phyloP scores from a whole-genome alignment of 768 basidiomycete genomes.

The Tulasnella sp. region DNA sequence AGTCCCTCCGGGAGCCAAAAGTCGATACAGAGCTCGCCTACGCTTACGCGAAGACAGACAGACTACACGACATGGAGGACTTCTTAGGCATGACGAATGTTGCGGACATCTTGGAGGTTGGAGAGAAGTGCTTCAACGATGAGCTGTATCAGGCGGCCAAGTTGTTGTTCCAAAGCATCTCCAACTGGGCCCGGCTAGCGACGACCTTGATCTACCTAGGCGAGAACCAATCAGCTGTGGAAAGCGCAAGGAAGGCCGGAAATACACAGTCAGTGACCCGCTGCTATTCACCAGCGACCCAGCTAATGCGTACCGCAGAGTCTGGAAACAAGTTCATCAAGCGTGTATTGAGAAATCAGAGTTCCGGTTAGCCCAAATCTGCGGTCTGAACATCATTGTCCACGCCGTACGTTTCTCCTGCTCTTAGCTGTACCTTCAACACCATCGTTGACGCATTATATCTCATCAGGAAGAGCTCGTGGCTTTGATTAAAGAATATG shows the following conservation, averaged over 20 bases:
- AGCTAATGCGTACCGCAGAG: slow-evolving; percentile 36
- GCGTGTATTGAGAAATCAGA: slow-evolving; percentile 97
- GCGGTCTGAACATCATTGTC: slow-evolving; percentile 95
- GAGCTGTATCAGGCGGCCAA: slow-evolving; percentile 96
- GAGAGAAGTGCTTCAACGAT: slow-evolving; percentile 99
- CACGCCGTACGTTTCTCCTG: slow-evolving; percentile 46
- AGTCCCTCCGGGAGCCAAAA: slow-evolving; percentile 89
- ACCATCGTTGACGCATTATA: neutral
- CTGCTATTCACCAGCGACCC: slow-evolving; percentile 11
- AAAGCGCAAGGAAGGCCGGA: slow-evolving; percentile 97
- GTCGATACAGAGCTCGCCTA: slow-evolving; percentile 98
- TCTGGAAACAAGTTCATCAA: slow-evolving; percentile 99
- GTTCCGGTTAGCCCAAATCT: slow-evolving; percentile 96
- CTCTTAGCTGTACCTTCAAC: slow-evolving; percentile 16
- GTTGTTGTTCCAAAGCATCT: slow-evolving; percentile 90
- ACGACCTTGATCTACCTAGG: slow-evolving; percentile 97
- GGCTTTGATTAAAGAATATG: slow-evolving; percentile 69
- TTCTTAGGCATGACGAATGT: slow-evolving; percentile 98
- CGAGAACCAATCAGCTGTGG: slow-evolving; percentile 96
- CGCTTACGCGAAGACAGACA: slow-evolving; percentile 82
- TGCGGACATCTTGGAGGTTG: slow-evolving; percentile 90
- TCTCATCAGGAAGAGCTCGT: slow-evolving; percentile 59
- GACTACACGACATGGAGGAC: slow-evolving; percentile 99
- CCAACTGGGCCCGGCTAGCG: slow-evolving; percentile 96
- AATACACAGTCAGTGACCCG: slow-evolving; percentile 75